Evolutionary conservation across 139 green algal genomes (phyloP).

Genomic region (Yamagishiella unicocca): DNA sequence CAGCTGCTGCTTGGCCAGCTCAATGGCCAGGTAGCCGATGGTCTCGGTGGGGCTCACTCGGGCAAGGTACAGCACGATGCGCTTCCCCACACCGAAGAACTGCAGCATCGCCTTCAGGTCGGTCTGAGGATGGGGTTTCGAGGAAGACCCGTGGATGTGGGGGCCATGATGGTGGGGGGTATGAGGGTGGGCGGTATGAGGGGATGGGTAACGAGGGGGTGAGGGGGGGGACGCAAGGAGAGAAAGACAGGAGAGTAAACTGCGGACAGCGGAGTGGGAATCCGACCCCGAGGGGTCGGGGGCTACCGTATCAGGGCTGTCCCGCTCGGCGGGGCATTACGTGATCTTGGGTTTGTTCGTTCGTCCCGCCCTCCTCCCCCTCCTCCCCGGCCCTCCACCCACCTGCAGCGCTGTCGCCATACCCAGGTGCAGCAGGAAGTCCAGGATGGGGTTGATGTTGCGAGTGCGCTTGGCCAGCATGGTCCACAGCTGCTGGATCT

Average conservation of each 20-base stretch:
- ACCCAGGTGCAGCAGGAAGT: slow-evolving; percentile 86
- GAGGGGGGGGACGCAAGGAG: too few relatives aligned
- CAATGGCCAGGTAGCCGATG: slow-evolving; percentile 89
- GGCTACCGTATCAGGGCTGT: too few relatives aligned
- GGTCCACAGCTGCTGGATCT: slow-evolving; percentile 87
- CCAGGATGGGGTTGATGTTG: slow-evolving; percentile 90
- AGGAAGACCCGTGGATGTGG: too few relatives aligned
- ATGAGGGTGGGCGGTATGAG: not conserved
- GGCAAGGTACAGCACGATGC: slow-evolving; percentile 89
- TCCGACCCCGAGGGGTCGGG: too few relatives aligned
- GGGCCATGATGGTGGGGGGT: not conserved
- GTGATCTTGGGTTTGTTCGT: too few relatives aligned
- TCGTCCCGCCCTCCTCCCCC: not conserved
- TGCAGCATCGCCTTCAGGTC: slow-evolving; percentile 58
- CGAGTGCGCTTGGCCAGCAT: slow-evolving; percentile 79
- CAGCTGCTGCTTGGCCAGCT: slow-evolving; percentile 65
- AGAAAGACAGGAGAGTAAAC: too few relatives aligned
- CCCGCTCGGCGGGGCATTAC: too few relatives aligned
- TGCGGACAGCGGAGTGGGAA: too few relatives aligned
- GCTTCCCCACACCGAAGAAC: slow-evolving; percentile 83
- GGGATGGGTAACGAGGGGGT: too few relatives aligned
- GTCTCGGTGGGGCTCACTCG: slow-evolving; percentile 82
- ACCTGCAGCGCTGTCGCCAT: slow-evolving; percentile 56
- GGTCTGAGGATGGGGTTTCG: slow-evolving; percentile 39
- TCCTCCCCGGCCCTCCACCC: not conserved